Conservation (phyloP, 208 protist species). For the Vickermania ingenoplastis region DNA sequence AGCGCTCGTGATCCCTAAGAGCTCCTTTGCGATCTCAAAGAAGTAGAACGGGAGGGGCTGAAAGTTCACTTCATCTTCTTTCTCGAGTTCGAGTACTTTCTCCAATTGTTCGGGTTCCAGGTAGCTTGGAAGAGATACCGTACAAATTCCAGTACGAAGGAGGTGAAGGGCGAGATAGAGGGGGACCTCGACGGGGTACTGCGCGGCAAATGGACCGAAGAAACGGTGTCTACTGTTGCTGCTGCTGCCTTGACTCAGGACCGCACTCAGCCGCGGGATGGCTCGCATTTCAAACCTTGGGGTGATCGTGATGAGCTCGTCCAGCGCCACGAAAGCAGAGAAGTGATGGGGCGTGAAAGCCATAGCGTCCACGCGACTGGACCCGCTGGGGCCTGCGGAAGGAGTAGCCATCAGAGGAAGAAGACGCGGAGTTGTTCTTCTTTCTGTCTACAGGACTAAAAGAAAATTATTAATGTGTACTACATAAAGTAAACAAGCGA, state of each 20-base stretch:
- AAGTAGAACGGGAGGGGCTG: conserved; percentile 81
- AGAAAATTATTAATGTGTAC: too few relatives aligned
- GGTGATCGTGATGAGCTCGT: conserved; percentile 56
- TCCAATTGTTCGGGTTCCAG: conserved; percentile 40
- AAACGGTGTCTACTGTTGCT: too few relatives aligned
- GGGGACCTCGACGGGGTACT: conserved; percentile 70
- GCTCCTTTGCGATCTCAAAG: conserved; percentile 68
- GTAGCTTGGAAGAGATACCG: conserved; percentile 48
- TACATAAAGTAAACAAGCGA: too few relatives aligned
- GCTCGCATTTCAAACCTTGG: conserved; percentile 62
- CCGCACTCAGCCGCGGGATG: conserved; percentile 33
- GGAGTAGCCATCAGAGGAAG: not conserved
- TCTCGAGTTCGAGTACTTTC: conserved; percentile 48
- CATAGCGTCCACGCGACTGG: not conserved
- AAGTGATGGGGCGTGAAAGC: conserved; percentile 76
- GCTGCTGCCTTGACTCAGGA: too few relatives aligned
- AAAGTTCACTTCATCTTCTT: conserved; percentile 56
- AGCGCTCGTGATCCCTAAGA: conserved; percentile 8
- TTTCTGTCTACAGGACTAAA: not conserved
- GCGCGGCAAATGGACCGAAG: conserved; percentile 71
- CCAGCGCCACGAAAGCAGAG: conserved; percentile 68
- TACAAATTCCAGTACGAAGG: conserved; percentile 73
- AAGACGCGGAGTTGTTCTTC: not conserved
- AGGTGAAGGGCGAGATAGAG: conserved; percentile 83
- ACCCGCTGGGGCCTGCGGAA: conserved; percentile 5